Evolutionary conservation across 441 rosid genomes (phyloP).

Genomic region (Melastoma candidum): DNA sequence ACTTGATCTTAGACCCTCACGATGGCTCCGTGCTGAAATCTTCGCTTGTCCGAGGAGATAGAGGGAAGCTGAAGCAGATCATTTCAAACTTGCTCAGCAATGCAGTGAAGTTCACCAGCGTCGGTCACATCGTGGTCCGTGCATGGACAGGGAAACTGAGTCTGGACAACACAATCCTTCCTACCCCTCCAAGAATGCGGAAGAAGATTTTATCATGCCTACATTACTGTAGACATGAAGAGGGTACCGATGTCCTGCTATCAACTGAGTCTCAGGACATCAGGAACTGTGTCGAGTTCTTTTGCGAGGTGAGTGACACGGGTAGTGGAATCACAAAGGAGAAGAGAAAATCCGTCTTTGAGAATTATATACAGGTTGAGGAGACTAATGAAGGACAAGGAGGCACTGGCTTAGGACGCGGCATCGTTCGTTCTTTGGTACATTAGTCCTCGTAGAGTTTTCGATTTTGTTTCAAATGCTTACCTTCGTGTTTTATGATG

Average conservation of each 20-base stretch:
- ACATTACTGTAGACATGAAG: constrained; percentile 17
- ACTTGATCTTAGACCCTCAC: constrained; percentile 47
- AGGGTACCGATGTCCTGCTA: constrained; percentile 5
- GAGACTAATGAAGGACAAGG: constrained; percentile 46
- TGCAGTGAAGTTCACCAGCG: constrained; percentile 66
- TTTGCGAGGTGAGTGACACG: constrained; percentile 78
- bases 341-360: constrained; percentile 52
- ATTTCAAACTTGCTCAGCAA: constrained; percentile 60
- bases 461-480: background rate
- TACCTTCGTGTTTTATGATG: background rate
- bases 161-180: constrained; percentile 18
- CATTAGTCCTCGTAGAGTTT: background rate
- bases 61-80: constrained; percentile 50
- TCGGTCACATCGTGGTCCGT: constrained; percentile 52
- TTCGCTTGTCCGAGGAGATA: constrained; percentile 54
- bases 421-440: constrained; percentile 87
- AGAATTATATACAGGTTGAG: constrained; percentile 72
- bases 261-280: constrained; percentile 9
- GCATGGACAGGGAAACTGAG: constrained; percentile 47
- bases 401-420: constrained; percentile 93
- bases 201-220: constrained; percentile 13
- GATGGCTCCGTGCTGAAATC: constrained; percentile 47
- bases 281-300: constrained; percentile 32
- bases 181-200: constrained; percentile 19
- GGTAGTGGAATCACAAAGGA: constrained; percentile 80